These are phyloP conservation scores for Ustilago loliicola DNA, from an alignment of 1,284 basidiomycete genomes.

Conservation along the genomic window DNA sequence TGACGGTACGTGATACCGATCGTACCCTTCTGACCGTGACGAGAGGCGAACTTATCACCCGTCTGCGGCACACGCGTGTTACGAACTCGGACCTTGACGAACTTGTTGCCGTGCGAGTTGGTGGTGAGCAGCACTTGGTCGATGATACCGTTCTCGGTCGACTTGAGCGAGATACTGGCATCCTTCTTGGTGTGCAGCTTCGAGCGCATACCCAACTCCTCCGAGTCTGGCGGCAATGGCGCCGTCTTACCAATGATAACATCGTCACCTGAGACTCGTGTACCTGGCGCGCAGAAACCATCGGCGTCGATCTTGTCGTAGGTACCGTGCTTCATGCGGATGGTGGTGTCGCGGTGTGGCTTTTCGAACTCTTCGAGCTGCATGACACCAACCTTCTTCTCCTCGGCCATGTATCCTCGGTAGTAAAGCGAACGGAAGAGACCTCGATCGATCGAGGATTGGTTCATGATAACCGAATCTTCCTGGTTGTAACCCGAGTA, in stretches of 20 bases:
- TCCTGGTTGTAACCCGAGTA: slow-evolving; percentile 99
- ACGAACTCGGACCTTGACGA: slow-evolving; percentile 96
- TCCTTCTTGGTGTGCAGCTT: slow-evolving; percentile 91
- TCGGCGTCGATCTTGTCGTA: slow-evolving; percentile 99
- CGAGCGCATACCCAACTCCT: slow-evolving; percentile 94
- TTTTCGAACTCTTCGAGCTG: slow-evolving; percentile 92
- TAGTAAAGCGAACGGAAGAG: slow-evolving; percentile 99
- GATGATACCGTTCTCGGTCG: slow-evolving; percentile 96
- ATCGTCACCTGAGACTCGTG: slow-evolving; percentile 94
- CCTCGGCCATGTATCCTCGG: slow-evolving; percentile 94
- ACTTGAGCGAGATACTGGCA: slow-evolving; percentile 96
- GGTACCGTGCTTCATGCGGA: slow-evolving; percentile 97
- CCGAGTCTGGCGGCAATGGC: slow-evolving; percentile 93
- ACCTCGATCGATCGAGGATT: slow-evolving; percentile 96
- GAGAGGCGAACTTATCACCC: slow-evolving; percentile 99
- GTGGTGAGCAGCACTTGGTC: slow-evolving; percentile 98
- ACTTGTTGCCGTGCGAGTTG: slow-evolving; percentile 94
- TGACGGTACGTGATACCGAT: slow-evolving; percentile 99
- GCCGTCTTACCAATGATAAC: slow-evolving; percentile 99
- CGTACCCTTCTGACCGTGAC: slow-evolving; percentile 99
- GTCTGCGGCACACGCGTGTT: slow-evolving; percentile 96
- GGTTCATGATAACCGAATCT: slow-evolving; percentile 99
- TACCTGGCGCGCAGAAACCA: slow-evolving; percentile 94
- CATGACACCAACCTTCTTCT: slow-evolving; percentile 95
- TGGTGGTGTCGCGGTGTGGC: slow-evolving; percentile 90